Evolutionary conservation across 495 filamentous ascomycete genomes (phyloP), one percentile per base, ranked within the genome.

Genomic region (Penicillium subrubescens): DNA sequence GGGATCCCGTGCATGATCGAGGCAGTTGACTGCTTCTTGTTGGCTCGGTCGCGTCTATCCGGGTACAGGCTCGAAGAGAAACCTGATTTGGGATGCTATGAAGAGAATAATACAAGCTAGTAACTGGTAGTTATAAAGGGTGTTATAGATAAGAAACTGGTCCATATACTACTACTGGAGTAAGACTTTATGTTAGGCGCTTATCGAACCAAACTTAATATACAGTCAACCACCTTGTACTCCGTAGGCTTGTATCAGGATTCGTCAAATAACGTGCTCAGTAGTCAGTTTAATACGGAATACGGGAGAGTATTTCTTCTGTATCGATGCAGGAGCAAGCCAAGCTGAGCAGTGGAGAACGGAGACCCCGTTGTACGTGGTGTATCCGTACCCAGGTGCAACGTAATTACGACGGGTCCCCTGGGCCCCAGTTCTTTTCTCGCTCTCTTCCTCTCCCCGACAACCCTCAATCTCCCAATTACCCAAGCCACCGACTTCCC

Each of bases 361-460:
- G 48, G 48, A 31, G 34, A 19, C 39, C 15, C 37, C 41, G 62
- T 64, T 27, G 25, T 27, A 27, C 33, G 2, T 14, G 21, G n/a
- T 6, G 41, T 44, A 21, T 46, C 43, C 21, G 21, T 48, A 48
- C 44, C 44, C 19, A 25, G 25, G 48, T 52, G 57, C 44, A 48
- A 23, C 44, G 60, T 60, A 61, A 67, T 67, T 70, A 70, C 69
- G 64, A 67, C 63, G 63, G 44, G 10, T 48, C 68, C 59, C 58
- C 19, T 27, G 35, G 35, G 21, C 59, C 58, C 50, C 37, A 12
- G 51, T 56, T 15, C 35, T 57, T 69, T 59, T 71, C 46, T 66
- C 68, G 25, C 33, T 2, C 33, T 8, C 33, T 35, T 11, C 6
- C 41, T 44, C 41, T 48, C 70, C 66, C 56, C 60, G 61, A 61